Evolutionary conservation across 306 rosid genomes (phyloP), one percentile per base, ranked within the genome.

Genomic region (Ormosia emarginata): DNA sequence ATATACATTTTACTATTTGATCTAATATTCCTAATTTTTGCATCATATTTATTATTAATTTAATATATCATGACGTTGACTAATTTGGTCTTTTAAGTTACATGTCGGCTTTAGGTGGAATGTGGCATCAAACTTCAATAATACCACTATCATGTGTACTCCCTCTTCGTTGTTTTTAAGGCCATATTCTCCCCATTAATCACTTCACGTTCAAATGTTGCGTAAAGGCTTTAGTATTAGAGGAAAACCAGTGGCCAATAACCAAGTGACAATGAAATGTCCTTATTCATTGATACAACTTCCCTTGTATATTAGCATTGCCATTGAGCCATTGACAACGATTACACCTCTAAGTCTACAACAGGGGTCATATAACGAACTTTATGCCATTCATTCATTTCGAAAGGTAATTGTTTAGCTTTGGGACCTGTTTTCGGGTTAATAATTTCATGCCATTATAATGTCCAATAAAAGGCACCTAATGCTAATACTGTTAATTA

Each of bases 191-290:
- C 4, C 30, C 9, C 58, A 32, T 52, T 75, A 34, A 44, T 61
- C 39, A 47, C 34, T 74, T 58, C 68, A 58, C 32, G 68, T 57
- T 74, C 79, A 74, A 74, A 57, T 58, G 79, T 74, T 74, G 67
- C 68, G 40, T 8, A 39, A 74, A 41, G 43, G 7, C 2, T 41
- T 40, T 47, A 8, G 11, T 24, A 58, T 24, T 29, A 18, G 52
- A 56, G 39, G 67, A 74, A 53, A 57, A 74, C 56, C 9, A 24
- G 67, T 11, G 18, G 24, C 29, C 66, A 37, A 15, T 43, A 67
- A 36, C 24, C 37, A 11, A 11, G 30, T 30, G 71, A 75, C n/a
- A 74, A 40, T 57, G 67, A 74, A 55, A 40, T 24, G 41, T 39
- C 39, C n/a, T 33, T 71, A 30, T 10, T 10, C 18, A 18, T 29